Conservation (phyloP, 495 filamentous ascomycete genomes). For the Bombardia bombarda region DNA sequence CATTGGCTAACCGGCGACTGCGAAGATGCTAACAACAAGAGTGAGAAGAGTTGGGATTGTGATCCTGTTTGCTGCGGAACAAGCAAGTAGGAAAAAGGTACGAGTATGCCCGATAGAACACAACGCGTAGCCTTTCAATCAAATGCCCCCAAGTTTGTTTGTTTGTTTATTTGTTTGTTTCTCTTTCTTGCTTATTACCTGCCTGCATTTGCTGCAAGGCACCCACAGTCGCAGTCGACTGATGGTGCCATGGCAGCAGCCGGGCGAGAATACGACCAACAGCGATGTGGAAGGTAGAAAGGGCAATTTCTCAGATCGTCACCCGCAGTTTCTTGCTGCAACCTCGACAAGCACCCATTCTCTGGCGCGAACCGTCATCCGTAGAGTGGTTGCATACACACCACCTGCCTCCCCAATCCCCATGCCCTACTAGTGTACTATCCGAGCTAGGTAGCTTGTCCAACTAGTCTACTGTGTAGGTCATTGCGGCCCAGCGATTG, state of each 20-base stretch:
- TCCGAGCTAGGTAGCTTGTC: neutral
- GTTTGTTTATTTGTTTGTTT: neutral
- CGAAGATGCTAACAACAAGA: too few species aligned
- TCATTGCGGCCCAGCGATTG: too few species aligned
- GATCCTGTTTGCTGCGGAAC: neutral
- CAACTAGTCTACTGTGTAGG: neutral
- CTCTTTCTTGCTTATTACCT: neutral
- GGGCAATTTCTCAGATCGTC: conserved; percentile 3
- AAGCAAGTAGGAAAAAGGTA: neutral
- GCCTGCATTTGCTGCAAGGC: neutral
- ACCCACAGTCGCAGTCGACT: neutral
- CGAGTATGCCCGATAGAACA: too few species aligned
- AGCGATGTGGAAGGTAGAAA: neutral
- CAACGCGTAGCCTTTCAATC: too few species aligned
- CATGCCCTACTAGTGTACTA: neutral
- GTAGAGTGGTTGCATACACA: neutral
- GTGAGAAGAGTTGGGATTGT: neutral
- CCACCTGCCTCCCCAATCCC: neutral
- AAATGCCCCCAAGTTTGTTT: too few species aligned
- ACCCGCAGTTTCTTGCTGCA: conserved; percentile 4
- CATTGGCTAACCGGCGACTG: too few species aligned
- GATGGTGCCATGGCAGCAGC: neutral
- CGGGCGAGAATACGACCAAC: neutral
- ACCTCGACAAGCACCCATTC: neutral
- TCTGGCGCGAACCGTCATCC: neutral